These are phyloP conservation scores for Euphorbia lathyris DNA, from an alignment of 345 rosid species.

Conservation along the genomic window DNA sequence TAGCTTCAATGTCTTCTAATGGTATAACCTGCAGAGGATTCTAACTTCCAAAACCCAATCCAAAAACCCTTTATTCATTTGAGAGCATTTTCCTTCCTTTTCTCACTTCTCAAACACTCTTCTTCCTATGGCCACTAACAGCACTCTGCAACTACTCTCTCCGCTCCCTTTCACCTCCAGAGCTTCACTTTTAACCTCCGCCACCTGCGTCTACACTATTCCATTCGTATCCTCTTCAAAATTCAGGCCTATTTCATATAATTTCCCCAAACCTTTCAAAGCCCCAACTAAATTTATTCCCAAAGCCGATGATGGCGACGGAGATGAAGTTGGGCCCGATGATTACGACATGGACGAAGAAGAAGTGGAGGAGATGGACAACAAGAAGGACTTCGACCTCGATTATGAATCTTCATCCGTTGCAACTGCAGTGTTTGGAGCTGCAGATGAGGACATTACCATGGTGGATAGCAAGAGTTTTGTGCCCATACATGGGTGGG, in stretches of 20 bases:
- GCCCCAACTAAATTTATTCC: slow-evolving; percentile 36
- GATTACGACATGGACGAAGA: slow-evolving; percentile 87
- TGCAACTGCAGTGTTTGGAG: slow-evolving; percentile 13
- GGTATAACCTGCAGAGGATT: background rate
- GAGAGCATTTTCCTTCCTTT: background rate
- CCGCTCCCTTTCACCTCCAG: slow-evolving; percentile 30
- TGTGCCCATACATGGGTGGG: slow-evolving; percentile 77
- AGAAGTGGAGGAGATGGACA: slow-evolving; percentile 81
- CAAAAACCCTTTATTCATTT: slow-evolving; percentile 16
- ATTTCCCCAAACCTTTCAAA: slow-evolving; percentile 25
- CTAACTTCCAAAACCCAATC: slow-evolving; percentile 16
- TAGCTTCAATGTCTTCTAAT: background rate
- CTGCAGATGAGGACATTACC: slow-evolving; percentile 54
- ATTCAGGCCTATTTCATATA: slow-evolving; percentile 17
- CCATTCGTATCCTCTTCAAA: slow-evolving; percentile 20
- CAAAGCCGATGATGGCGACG: slow-evolving; percentile 72
- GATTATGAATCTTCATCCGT: slow-evolving; percentile 71
- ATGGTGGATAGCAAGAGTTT: slow-evolving; percentile 72
- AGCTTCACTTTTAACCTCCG: slow-evolving; percentile 12
- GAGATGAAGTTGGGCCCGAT: slow-evolving; percentile 53
- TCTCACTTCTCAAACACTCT: slow-evolving; percentile 12
- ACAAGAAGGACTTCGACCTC: slow-evolving; percentile 84
- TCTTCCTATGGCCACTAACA: slow-evolving; percentile 9
- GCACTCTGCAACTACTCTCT: slow-evolving; percentile 29
- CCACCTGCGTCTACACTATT: background rate